Base-by-base conservation (phyloP, 1,284 basidiomycete species). In the Xanthoconium separans region DNA sequence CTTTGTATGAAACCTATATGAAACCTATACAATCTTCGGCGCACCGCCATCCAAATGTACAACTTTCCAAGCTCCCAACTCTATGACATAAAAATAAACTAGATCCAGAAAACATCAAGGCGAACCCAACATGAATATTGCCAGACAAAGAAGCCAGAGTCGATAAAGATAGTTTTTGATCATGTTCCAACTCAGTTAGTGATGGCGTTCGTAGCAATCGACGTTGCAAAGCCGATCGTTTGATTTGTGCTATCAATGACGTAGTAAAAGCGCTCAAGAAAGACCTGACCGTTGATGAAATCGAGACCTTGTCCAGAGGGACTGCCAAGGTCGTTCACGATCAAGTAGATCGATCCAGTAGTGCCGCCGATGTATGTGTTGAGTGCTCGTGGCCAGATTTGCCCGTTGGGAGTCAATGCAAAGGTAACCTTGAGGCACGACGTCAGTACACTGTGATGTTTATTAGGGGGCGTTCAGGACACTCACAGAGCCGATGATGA, bases 221-320 rank as follows among this genome's bases (percentile, higher is more conserved):
- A 84, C 37, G 72, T 77, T 10, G 84, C 82, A 50, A 85, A 77
- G n/a, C 84, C 83, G 55, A 85, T 72, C 20, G 63, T 73, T 7
- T 61, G 53, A 69, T 82, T 82, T 43, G 75, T 70, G 29, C 81
- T 82, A 62, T 89, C 87, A 62, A 72, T 87, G 34, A 85, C 82
- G 27, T 77, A 77, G 70, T 87, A 87, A 77, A 82, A 87, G 29
- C 85, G 80, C 68, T 88, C 81, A 48, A 84, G 72, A 77, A 82
- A 85, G 30, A 69, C 63, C 61, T 73, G 77, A 6, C 83, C 82
- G 61, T 80, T 75, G 62, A 82, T 71, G 58, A 82, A 80, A 65
- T 80, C 79, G 20, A 80, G 66, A 43, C 79, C 79, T 57, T 72
- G 29, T 16, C 76, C 77, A 9, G 68, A 71, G 29, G 61, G 55